Base-by-base conservation (phyloP, 805 yeast species). In the Ogataea paraovalis region DNA sequence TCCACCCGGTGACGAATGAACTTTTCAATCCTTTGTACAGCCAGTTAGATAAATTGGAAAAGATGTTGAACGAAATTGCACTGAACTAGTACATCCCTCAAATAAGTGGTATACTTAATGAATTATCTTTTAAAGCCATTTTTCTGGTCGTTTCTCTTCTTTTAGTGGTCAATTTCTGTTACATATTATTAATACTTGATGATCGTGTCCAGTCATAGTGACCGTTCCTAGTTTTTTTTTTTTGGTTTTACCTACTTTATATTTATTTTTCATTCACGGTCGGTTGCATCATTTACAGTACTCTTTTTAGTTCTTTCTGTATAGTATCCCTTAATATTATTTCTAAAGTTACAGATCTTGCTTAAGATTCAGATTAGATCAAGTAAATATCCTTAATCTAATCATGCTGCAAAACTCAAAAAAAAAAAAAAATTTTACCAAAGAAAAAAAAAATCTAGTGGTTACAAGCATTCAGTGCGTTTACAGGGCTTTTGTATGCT, bases 11-110 rank as follows among this genome's bases (percentile, higher is more conserved):
- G 4, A 77, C 82, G 7, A 75, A 73, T 41, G 74, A 73, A 20
- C 69, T 82, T 61, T 83, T 82, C 62, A 68, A 75, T 55, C 86
- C 87, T 2, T 70, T 84, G 7, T 68, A 83, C 43, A 72, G 72
- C 21, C 76, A 75, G 53, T 66, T 76, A n/a, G 60, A 59, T 25
- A 49, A 53, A 25, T 49, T 64, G 14, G 68, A 64, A 45, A 45
- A 55, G 41, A 53, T 63, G 64, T 43, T 63, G 37, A 52, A 51
- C 37, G 60, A 59, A 23, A 52, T 54, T 39, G 48, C 52, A 13
- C 33, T 57, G 19, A 44, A 46, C 27, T 48, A 44, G 4, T 16
- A n/a, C 19, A 3, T 14, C 12, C n/a, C 16, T 10, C 16, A n/a
- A n/a, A 13, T 5, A 32, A 21, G 12, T 16, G n/a, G n/a, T n/a